Conservation (phyloP, 1,139 yeast genomes). For the Candida tropicalis region DNA sequence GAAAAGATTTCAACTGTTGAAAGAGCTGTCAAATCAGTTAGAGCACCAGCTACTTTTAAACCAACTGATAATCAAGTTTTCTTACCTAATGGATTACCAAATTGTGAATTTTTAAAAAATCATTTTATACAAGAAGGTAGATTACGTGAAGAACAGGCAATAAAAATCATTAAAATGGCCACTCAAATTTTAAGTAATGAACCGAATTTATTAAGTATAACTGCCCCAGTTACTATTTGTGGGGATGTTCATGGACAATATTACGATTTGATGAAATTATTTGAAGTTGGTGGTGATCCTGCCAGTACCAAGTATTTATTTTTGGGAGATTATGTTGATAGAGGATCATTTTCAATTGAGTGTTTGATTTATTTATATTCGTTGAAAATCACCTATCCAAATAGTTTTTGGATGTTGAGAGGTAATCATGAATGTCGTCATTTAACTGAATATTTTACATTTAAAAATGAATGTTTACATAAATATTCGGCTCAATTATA, state of each 20-base stretch:
- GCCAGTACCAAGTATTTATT: constrained; percentile 74
- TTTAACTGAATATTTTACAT: constrained; percentile 91
- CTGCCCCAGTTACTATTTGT: constrained; percentile 95
- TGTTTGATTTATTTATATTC: constrained; percentile 81
- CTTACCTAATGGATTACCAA: constrained; percentile 64
- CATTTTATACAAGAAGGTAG: constrained; percentile 87
- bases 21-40: constrained; percentile 64
- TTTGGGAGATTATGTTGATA: constrained; percentile 93
- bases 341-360: constrained; percentile 92
- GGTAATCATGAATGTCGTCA: constrained; percentile 98
- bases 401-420: constrained; percentile 77
- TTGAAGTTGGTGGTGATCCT: constrained; percentile 96
- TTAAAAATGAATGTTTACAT: constrained; percentile 86
- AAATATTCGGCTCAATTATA: constrained; percentile 73
- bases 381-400: constrained; percentile 76
- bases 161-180: constrained; percentile 68
- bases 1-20: constrained; percentile 63
- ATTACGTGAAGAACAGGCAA: constrained; percentile 69
- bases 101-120: constrained; percentile 66
- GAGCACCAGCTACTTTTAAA: constrained; percentile 65
- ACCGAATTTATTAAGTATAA: constrained; percentile 78
- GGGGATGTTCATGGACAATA: constrained; percentile 98
- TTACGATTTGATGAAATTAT: constrained; percentile 85
- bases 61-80: constrained; percentile 77
- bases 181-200: constrained; percentile 67